A percentile compares a stretch with the other conserved stretches of the same genome.
These are phyloP conservation scores for Cicer cuneatum DNA, from an alignment of 306 rosid species.

Conservation along the genomic window DNA sequence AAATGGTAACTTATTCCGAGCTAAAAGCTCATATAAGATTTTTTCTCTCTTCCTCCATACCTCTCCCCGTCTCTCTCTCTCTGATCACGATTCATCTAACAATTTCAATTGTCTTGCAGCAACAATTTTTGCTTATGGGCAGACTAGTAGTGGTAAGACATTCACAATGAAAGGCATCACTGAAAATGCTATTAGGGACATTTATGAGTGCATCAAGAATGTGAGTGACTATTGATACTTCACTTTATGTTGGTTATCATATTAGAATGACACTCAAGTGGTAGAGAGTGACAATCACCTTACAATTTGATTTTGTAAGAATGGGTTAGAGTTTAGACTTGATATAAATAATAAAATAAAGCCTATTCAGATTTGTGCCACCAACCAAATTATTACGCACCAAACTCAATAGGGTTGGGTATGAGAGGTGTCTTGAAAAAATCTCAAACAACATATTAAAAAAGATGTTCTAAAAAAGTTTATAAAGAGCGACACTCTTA, in stretches of 20 bases:
- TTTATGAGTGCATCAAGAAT: slow-evolving; percentile 49
- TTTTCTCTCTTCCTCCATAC: neutral
- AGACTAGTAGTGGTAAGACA: slow-evolving; percentile 61
- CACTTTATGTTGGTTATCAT: slow-evolving; percentile 13
- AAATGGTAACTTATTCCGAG: slow-evolving; percentile 44
- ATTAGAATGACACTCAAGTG: neutral
- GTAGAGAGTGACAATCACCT: no score
- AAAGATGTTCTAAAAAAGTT: no score
- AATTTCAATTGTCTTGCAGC: slow-evolving; percentile 44
- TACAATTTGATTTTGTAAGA: no score
- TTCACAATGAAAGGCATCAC: slow-evolving; percentile 59
- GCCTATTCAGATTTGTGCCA: no score
- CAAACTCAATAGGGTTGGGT: no score
- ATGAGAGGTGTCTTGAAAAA: no score
- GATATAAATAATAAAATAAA: no score
- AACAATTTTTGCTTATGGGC: slow-evolving; percentile 58
- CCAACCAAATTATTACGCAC: no score
- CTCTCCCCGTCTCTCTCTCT: neutral
- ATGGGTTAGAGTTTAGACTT: no score
- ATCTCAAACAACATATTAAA: no score
- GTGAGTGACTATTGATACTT: slow-evolving; percentile 40
- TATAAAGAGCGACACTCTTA: no score
- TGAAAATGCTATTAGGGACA: slow-evolving; percentile 54
- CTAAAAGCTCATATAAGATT: neutral
- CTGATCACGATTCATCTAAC: neutral